phyloP scores from a whole-genome alignment of 1,284 basidiomycete genomes.

The Cutaneotrichosporon spelunceum region DNA sequence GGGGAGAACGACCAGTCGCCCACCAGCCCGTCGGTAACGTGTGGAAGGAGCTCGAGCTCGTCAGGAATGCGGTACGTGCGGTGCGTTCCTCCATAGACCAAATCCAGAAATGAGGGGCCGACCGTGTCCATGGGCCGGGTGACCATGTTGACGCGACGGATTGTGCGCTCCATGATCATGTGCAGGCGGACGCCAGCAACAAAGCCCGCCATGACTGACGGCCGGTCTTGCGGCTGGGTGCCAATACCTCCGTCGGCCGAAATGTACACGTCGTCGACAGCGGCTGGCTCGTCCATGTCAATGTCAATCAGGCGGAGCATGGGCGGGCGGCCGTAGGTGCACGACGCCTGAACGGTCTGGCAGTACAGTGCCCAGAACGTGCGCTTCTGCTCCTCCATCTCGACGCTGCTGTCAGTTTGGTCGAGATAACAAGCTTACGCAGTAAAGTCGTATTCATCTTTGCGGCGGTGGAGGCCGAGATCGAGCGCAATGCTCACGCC shows the following conservation, averaged over 20 bases:
- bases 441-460: slow-evolving; percentile 33
- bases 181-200: slow-evolving; percentile 34
- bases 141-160: slow-evolving; percentile 32
- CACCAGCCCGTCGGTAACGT: slow-evolving; percentile 31
- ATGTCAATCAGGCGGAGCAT: slow-evolving; percentile 34
- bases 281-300: slow-evolving; percentile 31
- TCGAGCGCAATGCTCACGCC: slow-evolving; percentile 36
- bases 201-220: slow-evolving; percentile 38
- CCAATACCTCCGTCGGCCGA: slow-evolving; percentile 32
- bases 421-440: slow-evolving; percentile 15
- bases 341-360: slow-evolving; percentile 36
- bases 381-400: slow-evolving; percentile 36
- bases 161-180: slow-evolving; percentile 35
- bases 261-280: slow-evolving; percentile 38
- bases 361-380: slow-evolving; percentile 40
- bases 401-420: slow-evolving; percentile 20
- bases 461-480: slow-evolving; percentile 34
- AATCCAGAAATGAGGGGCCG: slow-evolving; percentile 22
- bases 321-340: slow-evolving; percentile 35
- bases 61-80: slow-evolving; percentile 23
- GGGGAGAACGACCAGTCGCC: slow-evolving; percentile 38
- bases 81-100: slow-evolving; percentile 20
- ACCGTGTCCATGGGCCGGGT: slow-evolving; percentile 15
- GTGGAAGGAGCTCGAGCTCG: slow-evolving; percentile 31
- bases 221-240: slow-evolving; percentile 31